A percentile compares a stretch with the other conserved stretches of the same genome.
These are phyloP conservation scores for Suillus subalutaceus DNA, from an alignment of 768 basidiomycete genomes.

Conservation along the genomic window DNA sequence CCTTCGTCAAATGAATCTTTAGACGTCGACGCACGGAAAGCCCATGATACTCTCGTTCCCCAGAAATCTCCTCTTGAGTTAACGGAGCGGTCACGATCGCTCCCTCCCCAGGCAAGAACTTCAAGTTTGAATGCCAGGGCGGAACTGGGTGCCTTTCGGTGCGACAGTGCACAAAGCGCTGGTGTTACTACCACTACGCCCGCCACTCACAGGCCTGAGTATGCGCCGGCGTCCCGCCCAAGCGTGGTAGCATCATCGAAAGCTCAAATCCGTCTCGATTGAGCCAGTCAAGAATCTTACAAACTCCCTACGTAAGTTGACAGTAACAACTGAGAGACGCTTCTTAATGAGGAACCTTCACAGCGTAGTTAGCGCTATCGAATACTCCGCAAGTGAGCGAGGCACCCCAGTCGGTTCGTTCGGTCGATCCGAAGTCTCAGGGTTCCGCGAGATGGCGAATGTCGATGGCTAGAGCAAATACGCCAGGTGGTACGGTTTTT, in stretches of 20 bases:
- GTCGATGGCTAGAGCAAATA: not conserved
- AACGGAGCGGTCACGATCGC: not conserved
- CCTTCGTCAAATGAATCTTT: not conserved
- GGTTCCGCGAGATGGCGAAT: not conserved
- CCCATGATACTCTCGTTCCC: not conserved
- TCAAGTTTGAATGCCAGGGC: not conserved
- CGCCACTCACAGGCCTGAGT: not conserved
- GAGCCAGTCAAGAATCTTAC: not conserved
- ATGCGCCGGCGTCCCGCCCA: not conserved
- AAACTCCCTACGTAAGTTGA: not conserved
- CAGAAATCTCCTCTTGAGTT: not conserved
- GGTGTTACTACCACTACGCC: not conserved
- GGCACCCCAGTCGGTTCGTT: not conserved
- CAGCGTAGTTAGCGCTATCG: not conserved
- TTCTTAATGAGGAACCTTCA: not conserved
- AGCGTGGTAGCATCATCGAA: not conserved
- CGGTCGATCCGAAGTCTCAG: not conserved
- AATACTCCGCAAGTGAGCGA: not conserved
- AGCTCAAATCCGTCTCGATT: not conserved
- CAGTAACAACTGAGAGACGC: not conserved
- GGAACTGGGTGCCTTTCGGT: not conserved
- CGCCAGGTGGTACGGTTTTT: too few species aligned
- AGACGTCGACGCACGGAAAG: not conserved
- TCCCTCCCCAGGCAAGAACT: not conserved
- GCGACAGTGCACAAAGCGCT: not conserved